Conservation (phyloP, 371 early-diverging fungal genomes). For the Syncephalastrum contaminatum region DNA sequence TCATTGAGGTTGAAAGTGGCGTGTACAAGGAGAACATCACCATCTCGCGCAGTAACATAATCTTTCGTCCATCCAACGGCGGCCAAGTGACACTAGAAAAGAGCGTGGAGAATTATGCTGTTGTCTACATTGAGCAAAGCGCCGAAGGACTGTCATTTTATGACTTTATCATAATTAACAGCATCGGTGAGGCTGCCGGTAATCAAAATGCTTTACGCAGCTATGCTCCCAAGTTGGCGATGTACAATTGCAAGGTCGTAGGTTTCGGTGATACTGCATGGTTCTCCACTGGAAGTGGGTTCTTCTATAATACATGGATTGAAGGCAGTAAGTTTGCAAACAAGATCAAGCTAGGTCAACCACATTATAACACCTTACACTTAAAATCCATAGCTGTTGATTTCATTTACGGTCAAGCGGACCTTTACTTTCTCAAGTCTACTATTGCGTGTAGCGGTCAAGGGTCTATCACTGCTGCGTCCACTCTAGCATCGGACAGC, state of each 20-base stretch:
- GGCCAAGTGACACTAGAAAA: constrained; percentile 8
- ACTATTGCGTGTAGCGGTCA: constrained; percentile 11
- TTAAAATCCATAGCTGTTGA: constrained; percentile 5
- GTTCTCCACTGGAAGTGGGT: constrained; percentile 10
- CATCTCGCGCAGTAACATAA: constrained; percentile 6
- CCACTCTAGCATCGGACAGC: neutral
- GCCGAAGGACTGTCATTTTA: constrained; percentile 9
- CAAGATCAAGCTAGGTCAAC: neutral
- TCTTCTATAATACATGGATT: constrained; percentile 14
- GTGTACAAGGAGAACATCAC: constrained; percentile 11
- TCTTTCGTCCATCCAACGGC: constrained; percentile 2
- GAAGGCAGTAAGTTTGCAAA: constrained; percentile 13
- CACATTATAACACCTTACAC: neutral
- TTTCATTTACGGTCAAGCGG: constrained; percentile 10
- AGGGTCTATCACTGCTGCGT: constrained; percentile 12
- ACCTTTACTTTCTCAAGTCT: constrained; percentile 9
- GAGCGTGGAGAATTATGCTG: constrained; percentile 8
- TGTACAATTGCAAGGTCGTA: constrained; percentile 15
- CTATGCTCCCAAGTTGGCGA: constrained; percentile 6
- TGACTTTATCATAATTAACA: constrained; percentile 12
- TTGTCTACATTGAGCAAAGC: constrained; percentile 6
- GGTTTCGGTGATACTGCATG: constrained; percentile 16
- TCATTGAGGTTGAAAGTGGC: constrained; percentile 12
- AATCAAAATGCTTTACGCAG: constrained; percentile 13
- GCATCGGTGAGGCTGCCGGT: constrained; percentile 16